Base-by-base conservation (phyloP, 2,329 filamentous ascomycete genomes). In the Trichophyton verrucosum region DNA sequence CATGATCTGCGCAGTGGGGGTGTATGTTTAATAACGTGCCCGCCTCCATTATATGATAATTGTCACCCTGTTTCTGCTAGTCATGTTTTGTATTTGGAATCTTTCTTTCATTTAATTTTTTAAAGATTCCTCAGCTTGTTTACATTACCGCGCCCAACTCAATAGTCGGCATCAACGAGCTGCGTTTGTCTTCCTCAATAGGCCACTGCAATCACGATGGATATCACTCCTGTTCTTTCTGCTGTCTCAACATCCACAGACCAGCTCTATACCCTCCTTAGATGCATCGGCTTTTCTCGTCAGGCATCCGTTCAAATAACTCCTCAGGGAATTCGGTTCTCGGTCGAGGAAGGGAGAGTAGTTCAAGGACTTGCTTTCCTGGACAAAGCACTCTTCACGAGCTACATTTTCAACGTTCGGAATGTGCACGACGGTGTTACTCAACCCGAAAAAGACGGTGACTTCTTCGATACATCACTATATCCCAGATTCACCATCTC, bases 1-100 rank as follows among this genome's bases (percentile, higher is more conserved):
- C 78, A 96, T 96, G 87, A 97, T 99, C 77, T 99, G 94, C 77
- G 94, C 91, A 63, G 94, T 94, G 73, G 94, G 94, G 74, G 94
- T 99, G 72, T 97, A 99, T 85, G 90, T 99, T 75, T 99, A 84
- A 49, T 27, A 38, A 11, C 20, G 9, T 38, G 13, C 20, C 15
- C 17, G 17, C n/a, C 46, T 40, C 30, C 15, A 24, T 56, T 51
- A 11, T 30, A n/a, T 33, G n/a, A 13, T 36, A 33, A 53, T 15
- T 55, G 30, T 30, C n/a, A 13, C n/a, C 27, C 44, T 40, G 46
- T 33, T 56, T 53, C 57, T 44, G 33, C 46, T 24, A 51, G 46
- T 6, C 40, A 58, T 58, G 27, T 58, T 42, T 3, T 15, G 24
- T 58, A 58, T 58, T 30, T 46, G 22, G 56, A 44, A 15, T 24